Evolutionary conservation across 2,329 filamentous ascomycete species (phyloP).

Genomic region (Acrocalymma vagum): DNA sequence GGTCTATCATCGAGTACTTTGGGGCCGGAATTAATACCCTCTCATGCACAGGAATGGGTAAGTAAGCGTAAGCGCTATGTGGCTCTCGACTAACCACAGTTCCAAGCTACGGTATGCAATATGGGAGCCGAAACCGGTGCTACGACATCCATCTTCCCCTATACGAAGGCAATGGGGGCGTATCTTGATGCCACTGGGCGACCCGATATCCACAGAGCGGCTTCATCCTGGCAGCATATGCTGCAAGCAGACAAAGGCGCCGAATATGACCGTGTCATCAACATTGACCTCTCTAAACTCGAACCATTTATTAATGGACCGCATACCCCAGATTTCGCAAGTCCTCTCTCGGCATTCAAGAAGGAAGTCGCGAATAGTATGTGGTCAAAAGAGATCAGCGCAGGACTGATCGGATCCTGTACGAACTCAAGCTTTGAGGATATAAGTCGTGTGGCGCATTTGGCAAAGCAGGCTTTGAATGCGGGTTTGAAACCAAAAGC

Average conservation of each 20-base stretch:
- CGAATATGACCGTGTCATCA: conserved; percentile 87
- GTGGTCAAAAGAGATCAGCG: conserved; percentile 89
- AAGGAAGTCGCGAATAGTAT: conserved; percentile 79
- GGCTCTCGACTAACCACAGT: no score
- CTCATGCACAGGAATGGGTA: conserved; percentile 90
- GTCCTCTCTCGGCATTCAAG: conserved; percentile 86
- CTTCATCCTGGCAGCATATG: conserved; percentile 67
- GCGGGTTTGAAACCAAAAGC: conserved; percentile 86
- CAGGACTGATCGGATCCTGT: conserved; percentile 93
- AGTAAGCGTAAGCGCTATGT: no score
- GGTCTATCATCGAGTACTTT: conserved; percentile 91
- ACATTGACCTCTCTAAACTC: conserved; percentile 84
- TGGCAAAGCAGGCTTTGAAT: conserved; percentile 85
- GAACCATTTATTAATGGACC: conserved; percentile 98
- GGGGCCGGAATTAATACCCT: conserved; percentile 87
- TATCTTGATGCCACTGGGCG: conserved; percentile 87
- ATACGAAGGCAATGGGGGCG: conserved; percentile 79
- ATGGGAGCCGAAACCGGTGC: conserved; percentile 90
- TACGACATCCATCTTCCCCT: conserved; percentile 92
- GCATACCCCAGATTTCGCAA: conserved; percentile 92
- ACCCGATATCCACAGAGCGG: conserved; percentile 71
- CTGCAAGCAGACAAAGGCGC: conserved; percentile 80
- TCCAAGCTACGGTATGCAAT: conserved; percentile 85
- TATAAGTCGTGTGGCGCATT: conserved; percentile 91
- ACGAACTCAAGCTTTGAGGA: conserved; percentile 98